Percentiles rank a stretch among this genome's conserved stretches.
Evolutionary conservation across 768 basidiomycete species (phyloP).

Genomic region (Flagelloscypha sp.): DNA sequence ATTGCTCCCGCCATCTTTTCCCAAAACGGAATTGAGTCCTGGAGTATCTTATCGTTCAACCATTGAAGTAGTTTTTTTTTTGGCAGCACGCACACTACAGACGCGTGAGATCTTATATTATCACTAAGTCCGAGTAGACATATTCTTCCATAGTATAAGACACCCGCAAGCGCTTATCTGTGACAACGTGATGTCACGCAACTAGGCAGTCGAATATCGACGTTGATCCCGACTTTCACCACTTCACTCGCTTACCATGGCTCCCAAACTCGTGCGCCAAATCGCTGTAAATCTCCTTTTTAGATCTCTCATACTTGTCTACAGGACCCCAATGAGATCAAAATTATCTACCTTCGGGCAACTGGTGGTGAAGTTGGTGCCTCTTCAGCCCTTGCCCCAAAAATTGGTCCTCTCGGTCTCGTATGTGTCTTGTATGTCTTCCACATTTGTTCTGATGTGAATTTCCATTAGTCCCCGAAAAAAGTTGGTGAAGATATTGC

Average conservation of each 20-base stretch:
- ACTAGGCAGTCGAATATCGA: slow-evolving; percentile 12
- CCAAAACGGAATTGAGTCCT: too few relatives aligned
- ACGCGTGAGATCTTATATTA: too few relatives aligned
- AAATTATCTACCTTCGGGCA: slow-evolving; percentile 97
- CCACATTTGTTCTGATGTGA: slow-evolving; percentile 10
- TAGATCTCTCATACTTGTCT: slow-evolving; percentile 5
- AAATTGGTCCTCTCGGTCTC: slow-evolving; percentile 99
- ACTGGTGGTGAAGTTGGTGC: slow-evolving; percentile 99
- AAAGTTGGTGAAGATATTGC: slow-evolving; percentile 99
- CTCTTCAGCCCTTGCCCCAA: slow-evolving; percentile 95
- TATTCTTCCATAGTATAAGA: too few relatives aligned
- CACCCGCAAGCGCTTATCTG: too few relatives aligned
- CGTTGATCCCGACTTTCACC: slow-evolving; percentile 17
- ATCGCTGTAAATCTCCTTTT: too few relatives aligned
- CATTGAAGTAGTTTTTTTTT: too few relatives aligned
- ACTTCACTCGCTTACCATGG: slow-evolving; percentile 40
- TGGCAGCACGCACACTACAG: too few relatives aligned
- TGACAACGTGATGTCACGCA: slow-evolving; percentile 2
- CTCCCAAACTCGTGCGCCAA: slow-evolving; percentile 75
- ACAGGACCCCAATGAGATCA: slow-evolving; percentile 95
- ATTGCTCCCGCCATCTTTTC: too few relatives aligned
- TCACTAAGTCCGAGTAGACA: too few relatives aligned
- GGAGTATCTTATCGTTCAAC: too few relatives aligned
- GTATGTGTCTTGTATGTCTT: slow-evolving; percentile 40
- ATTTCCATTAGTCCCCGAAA: slow-evolving; percentile 77